Evolutionary conservation across 169 alveolate genomes (phyloP).

Genomic region (Plasmodium berghei): DNA sequence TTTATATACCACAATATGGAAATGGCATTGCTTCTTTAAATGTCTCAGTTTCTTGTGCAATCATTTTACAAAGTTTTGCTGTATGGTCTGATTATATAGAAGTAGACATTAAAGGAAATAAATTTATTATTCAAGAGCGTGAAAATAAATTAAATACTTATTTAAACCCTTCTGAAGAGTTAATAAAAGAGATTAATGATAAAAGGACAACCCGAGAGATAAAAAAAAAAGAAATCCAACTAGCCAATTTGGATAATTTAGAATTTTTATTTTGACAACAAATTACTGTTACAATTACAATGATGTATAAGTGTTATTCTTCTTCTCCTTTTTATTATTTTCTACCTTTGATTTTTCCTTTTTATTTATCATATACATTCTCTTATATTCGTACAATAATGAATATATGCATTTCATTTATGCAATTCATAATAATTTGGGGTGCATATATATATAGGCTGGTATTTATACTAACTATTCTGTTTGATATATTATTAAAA

Average conservation of each 20-base stretch:
- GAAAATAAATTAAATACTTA: conserved; percentile 40
- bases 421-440: too few species aligned
- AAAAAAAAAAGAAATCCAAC: background rate
- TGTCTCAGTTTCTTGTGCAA: conserved; percentile 93
- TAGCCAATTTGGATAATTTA: background rate
- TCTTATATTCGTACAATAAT: too few species aligned
- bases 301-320: background rate
- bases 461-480: too few species aligned
- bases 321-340: background rate
- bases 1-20: conserved; percentile 92
- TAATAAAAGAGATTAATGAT: conserved; percentile 20
- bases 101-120: conserved; percentile 19
- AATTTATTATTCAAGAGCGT: conserved; percentile 38
- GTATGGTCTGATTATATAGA: conserved; percentile 73
- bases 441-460: too few species aligned
- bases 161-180: conserved; percentile 45
- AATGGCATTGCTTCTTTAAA: conserved; percentile 91
- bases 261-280: background rate
- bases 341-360: background rate
- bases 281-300: background rate
- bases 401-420: too few species aligned
- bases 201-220: background rate
- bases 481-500: too few species aligned
- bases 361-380: too few species aligned
- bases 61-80: conserved; percentile 92